Base-by-base conservation (phyloP, 1,139 yeast species). In the Suhomyces chickasaworum region DNA sequence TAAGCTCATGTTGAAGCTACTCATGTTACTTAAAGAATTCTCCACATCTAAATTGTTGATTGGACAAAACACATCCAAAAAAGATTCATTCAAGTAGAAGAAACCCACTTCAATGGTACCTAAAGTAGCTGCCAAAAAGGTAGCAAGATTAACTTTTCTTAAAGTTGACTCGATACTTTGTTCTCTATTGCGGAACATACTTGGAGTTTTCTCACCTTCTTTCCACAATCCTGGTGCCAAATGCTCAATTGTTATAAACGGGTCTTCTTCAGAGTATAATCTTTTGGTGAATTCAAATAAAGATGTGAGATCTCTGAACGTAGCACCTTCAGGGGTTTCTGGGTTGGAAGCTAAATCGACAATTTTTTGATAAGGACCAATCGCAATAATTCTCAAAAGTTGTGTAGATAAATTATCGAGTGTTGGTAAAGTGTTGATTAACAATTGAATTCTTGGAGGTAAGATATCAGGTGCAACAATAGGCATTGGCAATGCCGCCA, bases 31-130 rank as follows among this genome's bases (percentile, higher is more conserved):
- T 45, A 75, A 60, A 10, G 76, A 64, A 50, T 72, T 72, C 20
- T 66, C 67, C 1, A 76, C 76, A 49, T 73, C 77, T 50, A 76
- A 62, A 50, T 68, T 68, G 51, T 74, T 71, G 25, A 80, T 77
- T 0, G 91, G 91, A 63, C 91, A 86, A 60, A 93, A 91, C 1
- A 90, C 87, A 51, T 86, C 91, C 47, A 91, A 68, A 56, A 91
- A 93, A 41, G 86, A 81, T 59, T 88, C 90, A 63, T 91, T 88
- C 54, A 93, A 74, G 61, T 86, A 84, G 66, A 84, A 87, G 62
- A 93, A 90, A 1, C 97, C 98, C 41, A 89, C 86, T 52, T 89
- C 95, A 48, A 87, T 78, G 6, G 89, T 78, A 42, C 97, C 96
- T 51, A 90, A 73, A 1, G 95, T 81, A 0, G 97, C 95, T 13